Evolutionary conservation across 2,329 filamentous ascomycete species (phyloP).

Genomic region (Alternaria triticimaculans): DNA sequence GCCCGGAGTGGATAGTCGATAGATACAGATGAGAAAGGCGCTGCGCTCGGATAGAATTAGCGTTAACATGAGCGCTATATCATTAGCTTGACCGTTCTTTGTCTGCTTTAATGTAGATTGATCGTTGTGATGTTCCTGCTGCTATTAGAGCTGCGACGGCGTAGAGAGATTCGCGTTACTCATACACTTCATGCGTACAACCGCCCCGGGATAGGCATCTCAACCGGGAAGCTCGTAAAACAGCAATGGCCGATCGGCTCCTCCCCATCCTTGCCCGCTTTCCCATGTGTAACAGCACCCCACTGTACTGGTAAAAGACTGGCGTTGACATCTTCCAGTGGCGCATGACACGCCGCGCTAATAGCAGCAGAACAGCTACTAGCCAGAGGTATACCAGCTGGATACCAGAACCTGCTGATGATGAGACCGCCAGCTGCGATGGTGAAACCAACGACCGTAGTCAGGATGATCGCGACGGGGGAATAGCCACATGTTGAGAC

Average conservation of each 20-base stretch:
- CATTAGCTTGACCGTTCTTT: background rate
- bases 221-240: constrained; percentile 27
- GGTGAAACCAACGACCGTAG: constrained; percentile 7
- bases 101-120: background rate
- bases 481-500: background rate
- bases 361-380: constrained; percentile 40
- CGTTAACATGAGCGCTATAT: background rate
- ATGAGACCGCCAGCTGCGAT: constrained; percentile 17
- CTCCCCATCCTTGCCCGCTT: background rate
- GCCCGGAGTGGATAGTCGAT: rapidly evolving
- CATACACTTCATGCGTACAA: constrained; percentile 12
- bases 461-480: constrained; percentile 18
- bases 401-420: constrained; percentile 20
- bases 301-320: constrained; percentile 32
- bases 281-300: constrained; percentile 26
- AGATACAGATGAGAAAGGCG: background rate
- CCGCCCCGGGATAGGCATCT: constrained; percentile 13
- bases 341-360: constrained; percentile 42
- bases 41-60: background rate
- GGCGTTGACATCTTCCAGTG: constrained; percentile 17
- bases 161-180: background rate
- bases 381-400: constrained; percentile 36
- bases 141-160: background rate
- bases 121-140: rapidly evolving
- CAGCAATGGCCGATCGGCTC: constrained; percentile 23